Conservation (phyloP, 2,329 filamentous ascomycete genomes). For the Phialocephala sp. region DNA sequence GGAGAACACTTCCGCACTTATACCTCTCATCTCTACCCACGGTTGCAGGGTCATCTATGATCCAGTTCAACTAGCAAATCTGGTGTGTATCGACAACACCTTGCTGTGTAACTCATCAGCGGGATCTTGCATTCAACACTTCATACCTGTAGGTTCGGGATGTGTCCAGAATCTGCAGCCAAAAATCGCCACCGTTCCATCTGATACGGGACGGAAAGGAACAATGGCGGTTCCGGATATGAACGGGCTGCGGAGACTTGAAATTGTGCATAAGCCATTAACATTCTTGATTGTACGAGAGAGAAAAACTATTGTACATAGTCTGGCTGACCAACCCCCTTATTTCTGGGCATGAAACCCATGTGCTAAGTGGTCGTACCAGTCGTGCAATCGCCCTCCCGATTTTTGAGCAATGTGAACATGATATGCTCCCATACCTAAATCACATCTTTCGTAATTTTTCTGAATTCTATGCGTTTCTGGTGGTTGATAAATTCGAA, state of each 20-base stretch:
- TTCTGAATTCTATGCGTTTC: slow-evolving; percentile 36
- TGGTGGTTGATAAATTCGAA: slow-evolving; percentile 3
- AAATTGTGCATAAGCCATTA: slow-evolving; percentile 14
- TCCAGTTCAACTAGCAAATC: slow-evolving; percentile 8
- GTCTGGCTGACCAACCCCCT: slow-evolving; percentile 14
- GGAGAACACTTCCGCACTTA: slow-evolving; percentile 7
- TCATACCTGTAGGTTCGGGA: slow-evolving; percentile 9
- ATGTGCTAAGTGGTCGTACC: slow-evolving; percentile 40
- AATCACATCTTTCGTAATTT: slow-evolving; percentile 31
- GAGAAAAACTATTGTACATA: slow-evolving; percentile 14
- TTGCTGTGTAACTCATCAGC: slow-evolving; percentile 19
- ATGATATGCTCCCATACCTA: slow-evolving; percentile 31
- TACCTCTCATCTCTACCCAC: slow-evolving; percentile 7
- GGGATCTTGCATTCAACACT: slow-evolving; percentile 18
- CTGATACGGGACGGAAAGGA: neutral
- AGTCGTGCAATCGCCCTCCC: slow-evolving; percentile 33
- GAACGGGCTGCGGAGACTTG: neutral
- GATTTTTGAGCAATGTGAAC: slow-evolving; percentile 25
- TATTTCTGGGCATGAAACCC: slow-evolving; percentile 34
- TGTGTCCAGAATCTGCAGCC: neutral
- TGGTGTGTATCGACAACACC: slow-evolving; percentile 15
- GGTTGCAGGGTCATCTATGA: slow-evolving; percentile 6
- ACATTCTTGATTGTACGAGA: slow-evolving; percentile 14
- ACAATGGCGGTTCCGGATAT: slow-evolving; percentile 2
- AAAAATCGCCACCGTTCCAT: slow-evolving; percentile 3